Conservation (phyloP, 441 rosid genomes). For the Jatropha podagrica region DNA sequence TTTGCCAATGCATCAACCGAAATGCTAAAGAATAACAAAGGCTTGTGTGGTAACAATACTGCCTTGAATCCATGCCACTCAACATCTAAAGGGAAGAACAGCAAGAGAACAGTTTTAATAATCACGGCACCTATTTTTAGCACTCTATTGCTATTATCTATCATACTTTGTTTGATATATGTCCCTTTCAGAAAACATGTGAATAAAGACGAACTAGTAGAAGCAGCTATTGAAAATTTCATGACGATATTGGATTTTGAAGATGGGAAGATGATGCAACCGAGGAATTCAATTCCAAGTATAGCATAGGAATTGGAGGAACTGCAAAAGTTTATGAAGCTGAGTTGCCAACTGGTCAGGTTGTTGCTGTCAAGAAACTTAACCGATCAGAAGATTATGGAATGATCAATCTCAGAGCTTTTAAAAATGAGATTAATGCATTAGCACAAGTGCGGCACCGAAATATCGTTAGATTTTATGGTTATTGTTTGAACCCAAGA, state of each 20-base stretch:
- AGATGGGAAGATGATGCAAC: neutral
- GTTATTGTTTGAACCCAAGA: neutral
- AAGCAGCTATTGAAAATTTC: neutral
- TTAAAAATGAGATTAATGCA: neutral
- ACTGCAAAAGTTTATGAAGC: neutral
- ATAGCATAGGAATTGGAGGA: neutral
- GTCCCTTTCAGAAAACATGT: neutral
- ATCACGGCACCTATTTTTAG: neutral
- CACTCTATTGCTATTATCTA: neutral
- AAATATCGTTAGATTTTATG: neutral
- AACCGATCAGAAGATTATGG: neutral
- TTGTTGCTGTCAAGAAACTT: slow-evolving; percentile 3
- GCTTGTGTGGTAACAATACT: neutral
- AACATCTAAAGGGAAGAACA: neutral
- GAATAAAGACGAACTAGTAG: neutral
- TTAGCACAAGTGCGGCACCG: neutral
- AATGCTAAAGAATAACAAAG: neutral
- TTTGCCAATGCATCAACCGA: neutral
- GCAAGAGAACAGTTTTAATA: neutral
- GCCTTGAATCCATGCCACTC: neutral
- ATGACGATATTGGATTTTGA: neutral
- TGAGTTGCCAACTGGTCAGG: neutral
- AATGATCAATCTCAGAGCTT: neutral
- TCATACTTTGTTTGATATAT: neutral
- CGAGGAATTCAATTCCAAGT: neutral